Conservation (phyloP, 495 filamentous ascomycete genomes). For the Bacidia gigantensis region DNA sequence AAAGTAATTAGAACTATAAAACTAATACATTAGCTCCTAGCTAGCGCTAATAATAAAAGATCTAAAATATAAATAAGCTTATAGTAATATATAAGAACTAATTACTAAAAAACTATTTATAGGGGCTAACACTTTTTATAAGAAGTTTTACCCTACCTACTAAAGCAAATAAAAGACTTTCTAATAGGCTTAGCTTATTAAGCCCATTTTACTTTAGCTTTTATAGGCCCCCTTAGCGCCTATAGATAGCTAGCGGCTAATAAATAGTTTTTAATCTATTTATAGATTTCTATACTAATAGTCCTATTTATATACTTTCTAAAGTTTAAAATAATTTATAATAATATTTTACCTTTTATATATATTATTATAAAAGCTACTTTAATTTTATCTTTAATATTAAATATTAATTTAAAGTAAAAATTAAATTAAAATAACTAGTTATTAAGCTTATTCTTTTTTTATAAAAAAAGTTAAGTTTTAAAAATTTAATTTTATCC, state of each 20-base stretch:
- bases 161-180: not conserved
- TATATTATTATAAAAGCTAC: not conserved
- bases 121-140: not conserved
- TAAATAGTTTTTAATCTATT: not conserved
- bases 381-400: not conserved
- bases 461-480: not conserved
- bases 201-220: not conserved
- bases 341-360: not conserved
- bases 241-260: not conserved
- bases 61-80: too few species aligned
- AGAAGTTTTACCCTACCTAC: not conserved
- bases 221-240: not conserved
- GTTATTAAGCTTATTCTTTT: not conserved
- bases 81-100: not conserved
- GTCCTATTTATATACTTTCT: not conserved
- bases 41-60: too few species aligned
- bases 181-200: not conserved
- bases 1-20: too few species aligned
- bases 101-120: not conserved
- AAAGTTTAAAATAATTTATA: not conserved
- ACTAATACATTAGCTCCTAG: too few species aligned
- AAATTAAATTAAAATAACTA: not conserved
- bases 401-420: constrained; percentile 1
- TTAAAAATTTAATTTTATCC: not conserved
- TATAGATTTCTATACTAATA: not conserved